Evolutionary conservation across 306 rosid genomes (phyloP).

Genomic region (Rubus idaeus): DNA sequence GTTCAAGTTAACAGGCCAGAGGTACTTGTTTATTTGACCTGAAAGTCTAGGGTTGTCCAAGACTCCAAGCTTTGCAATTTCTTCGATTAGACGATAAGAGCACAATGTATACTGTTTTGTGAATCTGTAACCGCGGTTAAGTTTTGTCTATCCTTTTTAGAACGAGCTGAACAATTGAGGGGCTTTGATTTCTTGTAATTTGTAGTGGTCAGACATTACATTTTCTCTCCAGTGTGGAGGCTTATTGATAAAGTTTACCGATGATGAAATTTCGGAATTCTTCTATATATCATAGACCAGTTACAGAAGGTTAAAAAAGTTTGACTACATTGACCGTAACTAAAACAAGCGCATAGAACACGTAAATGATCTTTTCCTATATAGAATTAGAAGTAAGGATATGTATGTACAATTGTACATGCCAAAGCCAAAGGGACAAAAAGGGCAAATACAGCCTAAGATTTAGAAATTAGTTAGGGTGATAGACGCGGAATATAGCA

Average conservation of each 20-base stretch:
- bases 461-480: conserved; percentile 10
- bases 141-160: too few relatives aligned
- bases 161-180: too few relatives aligned
- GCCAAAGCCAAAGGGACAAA: neutral
- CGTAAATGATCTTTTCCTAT: neutral
- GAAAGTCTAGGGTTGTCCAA: too few relatives aligned
- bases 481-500: conserved; percentile 7
- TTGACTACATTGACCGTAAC: neutral
- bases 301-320: neutral
- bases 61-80: too few relatives aligned
- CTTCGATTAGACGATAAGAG: too few relatives aligned
- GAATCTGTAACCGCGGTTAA: too few relatives aligned
- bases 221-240: neutral
- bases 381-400: neutral
- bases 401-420: neutral
- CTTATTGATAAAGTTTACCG: too few relatives aligned
- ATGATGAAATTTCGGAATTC: neutral
- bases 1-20: too few relatives aligned
- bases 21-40: too few relatives aligned
- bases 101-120: too few relatives aligned
- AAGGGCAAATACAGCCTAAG: conserved; percentile 15
- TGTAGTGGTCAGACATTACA: neutral
- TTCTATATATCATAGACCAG: neutral
- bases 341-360: neutral
- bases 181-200: too few relatives aligned